Evolutionary conservation across 2,329 filamentous ascomycete species (phyloP).

Genomic region (Chaetothyriales sp.): DNA sequence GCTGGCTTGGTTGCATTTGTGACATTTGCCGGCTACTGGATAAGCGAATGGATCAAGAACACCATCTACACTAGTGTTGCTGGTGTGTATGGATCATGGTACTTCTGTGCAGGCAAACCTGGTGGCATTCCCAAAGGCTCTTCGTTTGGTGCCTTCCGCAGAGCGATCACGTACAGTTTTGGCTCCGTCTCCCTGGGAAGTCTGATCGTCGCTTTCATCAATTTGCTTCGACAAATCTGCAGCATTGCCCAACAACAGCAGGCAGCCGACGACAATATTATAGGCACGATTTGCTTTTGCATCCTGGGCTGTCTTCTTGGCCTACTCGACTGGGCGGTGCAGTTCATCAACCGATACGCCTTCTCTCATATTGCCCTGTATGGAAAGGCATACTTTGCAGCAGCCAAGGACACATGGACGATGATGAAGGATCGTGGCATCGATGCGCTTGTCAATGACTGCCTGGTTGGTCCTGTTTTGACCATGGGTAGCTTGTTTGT

Average conservation of each 20-base stretch:
- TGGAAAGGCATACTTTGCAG: slow-evolving; percentile 70
- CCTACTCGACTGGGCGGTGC: slow-evolving; percentile 68
- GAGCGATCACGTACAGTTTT: slow-evolving; percentile 79
- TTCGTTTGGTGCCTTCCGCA: slow-evolving; percentile 67
- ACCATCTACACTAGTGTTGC: slow-evolving; percentile 77
- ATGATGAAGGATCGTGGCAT: slow-evolving; percentile 89
- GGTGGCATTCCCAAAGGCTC: slow-evolving; percentile 57
- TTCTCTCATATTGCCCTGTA: slow-evolving; percentile 89
- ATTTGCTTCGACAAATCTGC: slow-evolving; percentile 66
- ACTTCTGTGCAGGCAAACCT: slow-evolving; percentile 53
- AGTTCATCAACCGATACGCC: slow-evolving; percentile 83
- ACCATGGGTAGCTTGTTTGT: slow-evolving; percentile 72
- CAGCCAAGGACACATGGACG: slow-evolving; percentile 76
- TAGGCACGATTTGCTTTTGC: slow-evolving; percentile 55
- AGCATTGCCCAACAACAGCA: slow-evolving; percentile 58
- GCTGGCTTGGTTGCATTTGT: slow-evolving; percentile 74
- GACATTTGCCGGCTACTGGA: slow-evolving; percentile 88
- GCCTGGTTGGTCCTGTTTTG: slow-evolving; percentile 57
- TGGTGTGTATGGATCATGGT: slow-evolving; percentile 86
- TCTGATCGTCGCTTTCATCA: slow-evolving; percentile 71
- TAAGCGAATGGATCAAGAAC: slow-evolving; percentile 86
- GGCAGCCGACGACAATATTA: slow-evolving; percentile 51
- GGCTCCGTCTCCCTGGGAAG: slow-evolving; percentile 81
- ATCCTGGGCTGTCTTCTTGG: slow-evolving; percentile 60
- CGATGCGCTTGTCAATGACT: slow-evolving; percentile 80